Percentiles rank a stretch among this genome's conserved stretches.
Evolutionary conservation across 495 filamentous ascomycete genomes (phyloP).

Genomic region (Penicillium alfredii): DNA sequence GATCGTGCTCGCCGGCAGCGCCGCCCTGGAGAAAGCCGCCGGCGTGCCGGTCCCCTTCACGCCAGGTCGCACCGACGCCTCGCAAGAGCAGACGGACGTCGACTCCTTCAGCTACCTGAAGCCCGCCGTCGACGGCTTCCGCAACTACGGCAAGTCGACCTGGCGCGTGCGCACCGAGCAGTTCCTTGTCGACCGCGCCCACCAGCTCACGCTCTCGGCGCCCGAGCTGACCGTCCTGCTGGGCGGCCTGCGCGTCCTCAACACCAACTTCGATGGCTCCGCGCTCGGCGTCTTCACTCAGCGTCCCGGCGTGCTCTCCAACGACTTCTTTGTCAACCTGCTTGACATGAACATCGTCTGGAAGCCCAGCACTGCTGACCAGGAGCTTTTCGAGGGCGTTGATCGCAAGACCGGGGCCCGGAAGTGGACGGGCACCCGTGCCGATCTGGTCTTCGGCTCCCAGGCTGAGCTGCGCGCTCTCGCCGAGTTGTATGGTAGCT

Average conservation of each 20-base stretch:
- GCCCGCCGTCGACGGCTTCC: constrained; percentile 63
- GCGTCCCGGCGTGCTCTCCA: constrained; percentile 58
- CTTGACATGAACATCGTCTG: constrained; percentile 59
- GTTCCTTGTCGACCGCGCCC: constrained; percentile 60
- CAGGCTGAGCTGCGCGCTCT: constrained; percentile 65
- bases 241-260: constrained; percentile 60
- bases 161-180: constrained; percentile 55
- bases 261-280: constrained; percentile 62
- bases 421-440: constrained; percentile 64
- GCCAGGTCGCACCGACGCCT: constrained; percentile 46
- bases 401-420: constrained; percentile 61
- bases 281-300: constrained; percentile 56
- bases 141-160: constrained; percentile 61
- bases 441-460: constrained; percentile 63
- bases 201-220: constrained; percentile 59
- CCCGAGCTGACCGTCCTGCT: constrained; percentile 63
- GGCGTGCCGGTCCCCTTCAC: constrained; percentile 39
- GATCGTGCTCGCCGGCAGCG: constrained; percentile 57
- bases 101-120: constrained; percentile 56
- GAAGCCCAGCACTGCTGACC: constrained; percentile 43
- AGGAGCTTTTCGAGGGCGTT: constrained; percentile 53
- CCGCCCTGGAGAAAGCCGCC: constrained; percentile 41
- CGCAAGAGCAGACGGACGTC: constrained; percentile 59
- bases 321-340: constrained; percentile 72
- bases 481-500: constrained; percentile 57